A percentile compares a stretch with the other conserved stretches of the same genome.
These are phyloP conservation scores for Coleophoma crateriformis DNA, from an alignment of 2,329 filamentous ascomycete genomes.

Conservation along the genomic window DNA sequence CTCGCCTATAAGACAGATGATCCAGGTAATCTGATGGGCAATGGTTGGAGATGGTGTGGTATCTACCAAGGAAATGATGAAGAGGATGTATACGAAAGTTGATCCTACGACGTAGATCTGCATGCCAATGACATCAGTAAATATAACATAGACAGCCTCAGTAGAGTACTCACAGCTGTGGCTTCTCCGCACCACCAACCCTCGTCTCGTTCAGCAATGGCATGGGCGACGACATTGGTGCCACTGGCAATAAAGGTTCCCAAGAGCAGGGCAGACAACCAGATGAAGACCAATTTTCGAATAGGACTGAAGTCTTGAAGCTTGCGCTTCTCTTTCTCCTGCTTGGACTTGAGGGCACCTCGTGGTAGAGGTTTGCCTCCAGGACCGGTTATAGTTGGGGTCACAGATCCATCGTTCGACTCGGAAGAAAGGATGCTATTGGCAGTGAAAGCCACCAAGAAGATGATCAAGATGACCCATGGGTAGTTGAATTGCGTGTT, in stretches of 20 bases:
- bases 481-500: constrained; percentile 45
- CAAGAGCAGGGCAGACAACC: constrained; percentile 64
- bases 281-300: constrained; percentile 69
- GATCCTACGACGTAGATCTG: constrained; percentile 83
- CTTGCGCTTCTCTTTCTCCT: constrained; percentile 34
- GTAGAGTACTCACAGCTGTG: constrained; percentile 55
- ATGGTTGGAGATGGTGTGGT: constrained; percentile 74
- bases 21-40: constrained; percentile 78
- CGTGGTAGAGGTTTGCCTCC: constrained; percentile 78
- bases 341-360: constrained; percentile 33
- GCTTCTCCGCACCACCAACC: constrained; percentile 81
- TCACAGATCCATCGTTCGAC: constrained; percentile 27
- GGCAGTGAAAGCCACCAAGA: constrained; percentile 54
- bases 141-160: constrained; percentile 1
- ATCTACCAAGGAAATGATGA: constrained; percentile 83
- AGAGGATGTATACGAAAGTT: constrained; percentile 80
- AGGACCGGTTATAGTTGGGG: constrained; percentile 58
- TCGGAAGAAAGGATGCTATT: constrained; percentile 50
- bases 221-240: constrained; percentile 67
- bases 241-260: constrained; percentile 73
- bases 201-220: constrained; percentile 57
- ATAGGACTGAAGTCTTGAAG: constrained; percentile 53
- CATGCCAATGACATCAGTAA: not conserved
- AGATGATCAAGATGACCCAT: constrained; percentile 58
- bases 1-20: constrained; percentile 67